Evolutionary conservation across 345 rosid genomes (phyloP), one percentile per base, ranked within the genome.

Genomic region (Cardamine occulta): DNA sequence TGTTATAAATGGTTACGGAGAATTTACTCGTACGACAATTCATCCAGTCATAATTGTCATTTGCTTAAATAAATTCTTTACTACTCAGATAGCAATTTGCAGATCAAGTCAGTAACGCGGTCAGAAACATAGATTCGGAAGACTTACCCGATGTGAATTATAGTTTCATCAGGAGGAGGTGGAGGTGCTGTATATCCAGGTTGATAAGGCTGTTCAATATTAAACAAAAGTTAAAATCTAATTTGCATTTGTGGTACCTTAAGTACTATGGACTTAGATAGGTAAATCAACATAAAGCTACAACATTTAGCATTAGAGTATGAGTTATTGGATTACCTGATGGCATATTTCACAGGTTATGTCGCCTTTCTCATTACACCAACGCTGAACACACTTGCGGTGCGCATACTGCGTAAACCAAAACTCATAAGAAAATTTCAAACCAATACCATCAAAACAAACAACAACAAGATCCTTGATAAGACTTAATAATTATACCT

Each of bases 351-450:
- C 99, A 77, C 99, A 95, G 57, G 82, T 89, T 76, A 81, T 86
- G 77, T 92, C 96, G 34, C 99, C 96, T 77, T 95, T 95, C 87
- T 92, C 98, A 52, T 92, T 81, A 80, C 98, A 95, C 99, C 99
- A 95, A 72, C 81, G 96, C 75, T 95, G 99, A 54, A 95, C 98
- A 73, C 99, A 95, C 79, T 95, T 92, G 85, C 98, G 75, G 26
- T 74, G 80, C 0, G 80, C 78, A 63, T 70, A 69, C 79, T 80
- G 34, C 2, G 4, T 26, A 67, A 26, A 21, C 1, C 44, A 34
- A 60, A 40, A 71, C 17, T 5, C 52, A 60, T 13, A 21, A 24
- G 56, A 59, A 34, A 12, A 2, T 24, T 14, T 24, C 32, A 39
- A 17, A 63, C 12, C n/a, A 39, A 59, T 59, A 35, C 52, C 68